These are phyloP conservation scores for Phallus indusiatus DNA, from an alignment of 768 basidiomycete genomes.

Conservation along the genomic window DNA sequence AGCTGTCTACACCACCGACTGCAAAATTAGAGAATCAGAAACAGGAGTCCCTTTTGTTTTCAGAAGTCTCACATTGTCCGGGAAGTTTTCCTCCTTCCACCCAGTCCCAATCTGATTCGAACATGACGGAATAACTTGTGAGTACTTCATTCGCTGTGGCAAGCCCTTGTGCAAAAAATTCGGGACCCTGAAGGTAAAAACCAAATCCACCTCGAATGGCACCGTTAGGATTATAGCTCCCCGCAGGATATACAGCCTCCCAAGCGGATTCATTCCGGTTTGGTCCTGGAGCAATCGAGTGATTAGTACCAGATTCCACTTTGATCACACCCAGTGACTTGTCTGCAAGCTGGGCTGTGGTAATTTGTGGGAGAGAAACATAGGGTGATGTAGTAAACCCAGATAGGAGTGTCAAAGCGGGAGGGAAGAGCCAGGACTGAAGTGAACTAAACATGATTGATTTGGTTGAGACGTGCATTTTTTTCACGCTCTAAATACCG, in stretches of 20 bases:
- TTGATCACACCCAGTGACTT: slow-evolving; percentile 40
- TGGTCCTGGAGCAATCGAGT: slow-evolving; percentile 22
- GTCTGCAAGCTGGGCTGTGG: slow-evolving; percentile 27
- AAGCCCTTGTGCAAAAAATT: slow-evolving; percentile 29
- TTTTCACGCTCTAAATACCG: neutral
- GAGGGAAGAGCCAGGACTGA: slow-evolving; percentile 5
- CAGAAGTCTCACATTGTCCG: slow-evolving; percentile 48
- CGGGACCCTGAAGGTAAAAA: slow-evolving; percentile 55
- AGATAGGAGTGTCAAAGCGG: neutral
- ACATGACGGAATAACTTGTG: slow-evolving; percentile 58
- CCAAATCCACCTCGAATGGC: slow-evolving; percentile 54
- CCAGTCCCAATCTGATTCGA: slow-evolving; percentile 55
- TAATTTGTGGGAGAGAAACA: slow-evolving; percentile 6
- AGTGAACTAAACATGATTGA: neutral
- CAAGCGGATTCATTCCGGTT: slow-evolving; percentile 29
- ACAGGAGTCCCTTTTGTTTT: neutral
- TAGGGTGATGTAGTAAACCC: slow-evolving; percentile 7
- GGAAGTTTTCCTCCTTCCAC: slow-evolving; percentile 72
- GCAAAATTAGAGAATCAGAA: neutral
- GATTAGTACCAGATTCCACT: slow-evolving; percentile 28
- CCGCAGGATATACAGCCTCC: slow-evolving; percentile 53
- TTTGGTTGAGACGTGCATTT: neutral
- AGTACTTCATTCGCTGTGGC: slow-evolving; percentile 40
- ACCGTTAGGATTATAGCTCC: slow-evolving; percentile 50
- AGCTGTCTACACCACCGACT: slow-evolving; percentile 50